These are phyloP conservation scores for Striga hermonthica DNA, from an alignment of 305 asterid species.

Conservation along the genomic window DNA sequence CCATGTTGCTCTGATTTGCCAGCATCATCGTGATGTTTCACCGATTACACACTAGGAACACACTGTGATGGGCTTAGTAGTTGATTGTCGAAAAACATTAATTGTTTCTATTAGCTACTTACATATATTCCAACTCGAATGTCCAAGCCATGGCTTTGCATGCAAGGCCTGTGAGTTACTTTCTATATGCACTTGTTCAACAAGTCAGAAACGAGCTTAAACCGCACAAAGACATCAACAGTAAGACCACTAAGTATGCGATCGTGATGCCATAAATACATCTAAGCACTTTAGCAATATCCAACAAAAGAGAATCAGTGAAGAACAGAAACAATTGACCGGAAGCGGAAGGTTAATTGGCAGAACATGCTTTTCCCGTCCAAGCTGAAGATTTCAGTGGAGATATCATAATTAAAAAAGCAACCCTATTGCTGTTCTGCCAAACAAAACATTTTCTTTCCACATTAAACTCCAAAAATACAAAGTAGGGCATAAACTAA, in stretches of 20 bases:
- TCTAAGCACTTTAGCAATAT: conserved; percentile 20
- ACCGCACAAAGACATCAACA: conserved; percentile 23
- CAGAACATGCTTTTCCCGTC: conserved; percentile 18
- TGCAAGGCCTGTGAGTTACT: conserved; percentile 21
- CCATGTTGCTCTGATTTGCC: conserved; percentile 16
- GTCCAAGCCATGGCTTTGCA: conserved; percentile 17
- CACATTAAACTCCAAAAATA: conserved; percentile 21
- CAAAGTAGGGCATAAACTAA: neutral
- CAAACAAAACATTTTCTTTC: conserved; percentile 3
- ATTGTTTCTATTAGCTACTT: neutral
- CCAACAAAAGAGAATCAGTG: conserved; percentile 8
- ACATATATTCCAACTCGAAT: conserved; percentile 11
- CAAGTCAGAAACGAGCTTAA: neutral
- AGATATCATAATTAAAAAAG: conserved; percentile 18
- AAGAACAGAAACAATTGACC: conserved; percentile 25
- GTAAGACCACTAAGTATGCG: conserved; percentile 17
- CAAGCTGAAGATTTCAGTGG: conserved; percentile 16
- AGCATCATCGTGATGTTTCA: conserved; percentile 20
- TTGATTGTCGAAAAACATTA: conserved; percentile 19
- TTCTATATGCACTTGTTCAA: conserved; percentile 5
- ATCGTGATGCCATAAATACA: neutral
- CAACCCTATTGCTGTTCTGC: conserved; percentile 3
- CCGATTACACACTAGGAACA: conserved; percentile 14
- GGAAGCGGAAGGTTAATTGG: neutral
- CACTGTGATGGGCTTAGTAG: conserved; percentile 11